Percentiles rank a stretch among this genome's conserved stretches.
Evolutionary conservation across 495 filamentous ascomycete species (phyloP).

Genomic region (Sabuloglossum arenarium): DNA sequence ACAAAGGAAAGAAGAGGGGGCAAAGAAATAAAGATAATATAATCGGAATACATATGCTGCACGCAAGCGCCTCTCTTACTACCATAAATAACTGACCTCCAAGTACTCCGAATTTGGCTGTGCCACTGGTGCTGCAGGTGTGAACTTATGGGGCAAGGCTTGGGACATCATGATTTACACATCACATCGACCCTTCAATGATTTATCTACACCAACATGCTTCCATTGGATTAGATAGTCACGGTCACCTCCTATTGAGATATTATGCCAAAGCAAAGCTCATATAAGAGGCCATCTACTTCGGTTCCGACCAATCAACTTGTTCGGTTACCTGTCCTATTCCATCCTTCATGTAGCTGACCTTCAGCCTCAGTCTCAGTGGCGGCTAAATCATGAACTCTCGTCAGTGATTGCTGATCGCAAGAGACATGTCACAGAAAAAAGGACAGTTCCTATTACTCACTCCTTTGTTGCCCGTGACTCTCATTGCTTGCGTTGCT

Average conservation of each 20-base stretch:
- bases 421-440: not conserved
- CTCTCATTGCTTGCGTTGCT: slow-evolving; percentile 72
- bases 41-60: no score
- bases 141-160: no score
- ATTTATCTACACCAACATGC: not conserved
- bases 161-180: not conserved
- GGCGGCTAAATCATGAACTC: slow-evolving; percentile 26
- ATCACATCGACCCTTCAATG: not conserved
- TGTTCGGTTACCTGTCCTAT: slow-evolving; percentile 60
- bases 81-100: not conserved
- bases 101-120: not conserved
- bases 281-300: not conserved
- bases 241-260: not conserved
- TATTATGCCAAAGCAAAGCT: not conserved
- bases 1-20: no score
- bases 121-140: no score
- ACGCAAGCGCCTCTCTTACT: no score
- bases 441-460: slow-evolving; percentile 19
- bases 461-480: slow-evolving; percentile 68
- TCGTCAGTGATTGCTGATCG: slow-evolving; percentile 14
- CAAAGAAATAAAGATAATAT: no score
- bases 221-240: not conserved
- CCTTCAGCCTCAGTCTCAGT: slow-evolving; percentile 66
- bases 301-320: slow-evolving; percentile 86
- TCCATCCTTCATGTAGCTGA: slow-evolving; percentile 53